A percentile compares a stretch with the other conserved stretches of the same genome.
Evolutionary conservation across 1,139 yeast species (phyloP).

Genomic region (Diutina siamensis): DNA sequence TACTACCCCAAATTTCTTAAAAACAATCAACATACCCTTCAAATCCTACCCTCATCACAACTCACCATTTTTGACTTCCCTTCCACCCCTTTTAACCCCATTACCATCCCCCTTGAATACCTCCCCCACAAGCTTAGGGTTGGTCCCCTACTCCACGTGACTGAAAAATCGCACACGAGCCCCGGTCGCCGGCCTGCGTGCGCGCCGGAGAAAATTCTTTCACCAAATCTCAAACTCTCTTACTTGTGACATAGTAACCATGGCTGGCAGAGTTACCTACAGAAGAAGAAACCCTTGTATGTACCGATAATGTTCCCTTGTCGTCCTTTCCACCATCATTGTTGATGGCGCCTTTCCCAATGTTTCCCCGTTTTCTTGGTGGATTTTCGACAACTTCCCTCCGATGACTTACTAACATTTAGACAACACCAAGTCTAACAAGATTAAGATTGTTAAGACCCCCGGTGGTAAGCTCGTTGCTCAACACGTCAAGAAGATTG

Average conservation of each 20-base stretch:
- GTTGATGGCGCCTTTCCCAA: too few relatives aligned
- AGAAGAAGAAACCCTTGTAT: slow-evolving; percentile 75
- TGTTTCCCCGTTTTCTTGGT: too few relatives aligned
- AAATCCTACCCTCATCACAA: too few relatives aligned
- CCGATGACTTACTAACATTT: slow-evolving; percentile 27
- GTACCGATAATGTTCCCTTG: slow-evolving; percentile 12
- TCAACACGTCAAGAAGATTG: slow-evolving; percentile 93
- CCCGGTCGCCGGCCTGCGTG: background rate
- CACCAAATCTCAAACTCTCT: background rate
- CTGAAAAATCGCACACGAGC: background rate
- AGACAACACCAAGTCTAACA: slow-evolving; percentile 99
- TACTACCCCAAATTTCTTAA: too few relatives aligned
- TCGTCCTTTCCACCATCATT: background rate
- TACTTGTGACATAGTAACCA: slow-evolving; percentile 1
- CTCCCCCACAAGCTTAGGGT: too few relatives aligned
- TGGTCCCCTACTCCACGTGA: background rate
- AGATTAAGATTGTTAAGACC: slow-evolving; percentile 98
- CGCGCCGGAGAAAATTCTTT: background rate
- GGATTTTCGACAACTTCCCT: background rate
- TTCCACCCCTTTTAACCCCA: too few relatives aligned
- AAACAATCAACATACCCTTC: too few relatives aligned
- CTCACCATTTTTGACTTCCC: too few relatives aligned
- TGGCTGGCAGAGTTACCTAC: slow-evolving; percentile 38
- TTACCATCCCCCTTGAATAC: too few relatives aligned
- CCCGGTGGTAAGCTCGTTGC: slow-evolving; percentile 99